Percentiles rank a stretch among this genome's conserved stretches.
These are phyloP conservation scores for Myxozyma kluyveri DNA, from an alignment of 805 yeast species.

Conservation along the genomic window DNA sequence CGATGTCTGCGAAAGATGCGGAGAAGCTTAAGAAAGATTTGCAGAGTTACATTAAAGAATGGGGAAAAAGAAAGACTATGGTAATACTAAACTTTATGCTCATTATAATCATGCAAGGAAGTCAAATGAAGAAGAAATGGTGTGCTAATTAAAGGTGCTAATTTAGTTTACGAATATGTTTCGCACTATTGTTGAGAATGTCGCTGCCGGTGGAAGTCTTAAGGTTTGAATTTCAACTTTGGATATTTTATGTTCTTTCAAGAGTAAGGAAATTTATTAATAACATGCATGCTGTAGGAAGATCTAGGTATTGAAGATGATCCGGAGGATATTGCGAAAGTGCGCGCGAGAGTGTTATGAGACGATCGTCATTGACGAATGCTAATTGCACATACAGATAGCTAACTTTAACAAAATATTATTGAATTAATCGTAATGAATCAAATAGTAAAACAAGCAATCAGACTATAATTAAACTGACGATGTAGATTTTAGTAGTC, in stretches of 20 bases:
- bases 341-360: neutral
- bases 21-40: constrained; percentile 7
- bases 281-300: no score
- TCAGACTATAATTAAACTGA: no score
- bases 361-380: no score
- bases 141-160: no score
- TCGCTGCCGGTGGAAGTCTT: neutral
- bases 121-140: neutral
- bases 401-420: no score
- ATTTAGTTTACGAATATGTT: neutral
- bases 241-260: neutral
- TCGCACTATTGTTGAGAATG: neutral
- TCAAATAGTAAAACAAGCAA: no score
- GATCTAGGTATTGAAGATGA: neutral
- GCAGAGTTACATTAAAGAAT: constrained; percentile 7
- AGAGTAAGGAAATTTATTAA: neutral
- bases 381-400: no score
- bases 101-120: neutral
- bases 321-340: neutral
- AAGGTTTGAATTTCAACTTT: neutral
- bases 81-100: neutral
- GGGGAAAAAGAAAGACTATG: constrained; percentile 23
- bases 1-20: constrained; percentile 1
- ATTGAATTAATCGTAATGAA: no score
- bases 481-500: no score